phyloP scores from a whole-genome alignment of 2,329 filamentous ascomycete species.

The Trichoderma aggressivum region DNA sequence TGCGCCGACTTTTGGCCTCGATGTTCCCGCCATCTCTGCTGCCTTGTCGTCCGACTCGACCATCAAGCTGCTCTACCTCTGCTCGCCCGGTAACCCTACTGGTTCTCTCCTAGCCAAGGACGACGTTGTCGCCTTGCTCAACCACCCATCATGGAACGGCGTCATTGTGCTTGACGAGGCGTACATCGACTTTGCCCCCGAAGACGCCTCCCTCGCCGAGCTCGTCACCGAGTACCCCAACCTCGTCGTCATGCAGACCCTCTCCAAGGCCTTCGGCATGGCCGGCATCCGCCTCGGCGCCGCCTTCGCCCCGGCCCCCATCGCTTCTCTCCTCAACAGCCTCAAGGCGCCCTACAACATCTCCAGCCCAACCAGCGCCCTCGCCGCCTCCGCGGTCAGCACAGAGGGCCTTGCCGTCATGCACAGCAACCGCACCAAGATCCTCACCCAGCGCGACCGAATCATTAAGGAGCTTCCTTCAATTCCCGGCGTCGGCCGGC shows the following conservation, averaged over 20 bases:
- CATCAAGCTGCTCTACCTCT: conserved; percentile 89
- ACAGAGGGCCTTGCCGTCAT: conserved; percentile 68
- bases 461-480: conserved; percentile 69
- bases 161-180: conserved; percentile 92
- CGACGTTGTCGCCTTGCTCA: conserved; percentile 69
- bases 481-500: conserved; percentile 73
- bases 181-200: conserved; percentile 87
- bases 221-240: conserved; percentile 94
- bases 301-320: conserved; percentile 71
- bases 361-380: conserved; percentile 76
- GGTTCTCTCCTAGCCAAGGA: conserved; percentile 72
- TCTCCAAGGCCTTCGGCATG: conserved; percentile 96
- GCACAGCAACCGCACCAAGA: conserved; percentile 63
- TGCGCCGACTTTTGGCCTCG: conserved; percentile 69
- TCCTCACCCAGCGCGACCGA: conserved; percentile 74
- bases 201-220: conserved; percentile 75
- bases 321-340: conserved; percentile 80
- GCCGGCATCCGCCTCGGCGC: conserved; percentile 89
- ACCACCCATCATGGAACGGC: conserved; percentile 92
- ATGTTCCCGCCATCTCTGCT: conserved; percentile 64
- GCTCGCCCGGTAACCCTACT: conserved; percentile 93
- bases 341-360: conserved; percentile 98
- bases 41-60: conserved; percentile 56
- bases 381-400: conserved; percentile 72
- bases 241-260: conserved; percentile 94